These are phyloP conservation scores for Chytriomyces sp. DNA, from an alignment of 192 early-diverging fungal species.

Conservation along the genomic window DNA sequence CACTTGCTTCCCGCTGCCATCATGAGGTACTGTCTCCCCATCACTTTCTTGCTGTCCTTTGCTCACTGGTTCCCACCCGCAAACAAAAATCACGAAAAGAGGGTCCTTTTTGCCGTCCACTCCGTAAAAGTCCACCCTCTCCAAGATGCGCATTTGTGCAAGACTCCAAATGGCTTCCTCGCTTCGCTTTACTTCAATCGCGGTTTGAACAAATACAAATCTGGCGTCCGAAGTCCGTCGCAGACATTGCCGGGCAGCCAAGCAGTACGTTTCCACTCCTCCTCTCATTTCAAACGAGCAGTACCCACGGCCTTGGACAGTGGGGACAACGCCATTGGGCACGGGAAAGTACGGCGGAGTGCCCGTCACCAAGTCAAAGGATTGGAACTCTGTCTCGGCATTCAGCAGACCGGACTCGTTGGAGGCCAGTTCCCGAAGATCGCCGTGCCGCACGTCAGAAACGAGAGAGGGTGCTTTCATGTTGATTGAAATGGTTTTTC, in stretches of 20 bases:
- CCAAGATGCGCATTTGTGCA: conserved; percentile 31
- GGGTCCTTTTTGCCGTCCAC: conserved; percentile 16
- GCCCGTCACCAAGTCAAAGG: conserved; percentile 47
- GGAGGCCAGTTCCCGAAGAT: conserved; percentile 31
- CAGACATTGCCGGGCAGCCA: conserved; percentile 31
- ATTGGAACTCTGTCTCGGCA: background rate
- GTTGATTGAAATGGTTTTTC: conserved; percentile 38
- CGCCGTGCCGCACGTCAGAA: conserved; percentile 33
- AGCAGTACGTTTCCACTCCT: conserved; percentile 42
- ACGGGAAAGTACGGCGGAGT: conserved; percentile 53
- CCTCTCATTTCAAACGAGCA: conserved; percentile 53
- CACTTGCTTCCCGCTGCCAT: background rate
- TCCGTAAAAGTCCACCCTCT: conserved; percentile 42
- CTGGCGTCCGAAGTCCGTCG: background rate
- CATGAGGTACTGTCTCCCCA: background rate
- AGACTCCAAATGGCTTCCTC: conserved; percentile 10
- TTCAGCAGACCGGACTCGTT: background rate
- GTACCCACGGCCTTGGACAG: conserved; percentile 39
- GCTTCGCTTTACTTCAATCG: conserved; percentile 37
- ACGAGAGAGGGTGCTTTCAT: conserved; percentile 4
- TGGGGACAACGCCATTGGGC: conserved; percentile 37
- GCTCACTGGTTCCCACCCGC: conserved; percentile 7
- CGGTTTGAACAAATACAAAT: conserved; percentile 45
- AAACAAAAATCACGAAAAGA: conserved; percentile 47
- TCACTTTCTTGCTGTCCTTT: background rate